Base-by-base conservation (phyloP, 2,329 filamentous ascomycete genomes). In the Epichloe sp. region DNA sequence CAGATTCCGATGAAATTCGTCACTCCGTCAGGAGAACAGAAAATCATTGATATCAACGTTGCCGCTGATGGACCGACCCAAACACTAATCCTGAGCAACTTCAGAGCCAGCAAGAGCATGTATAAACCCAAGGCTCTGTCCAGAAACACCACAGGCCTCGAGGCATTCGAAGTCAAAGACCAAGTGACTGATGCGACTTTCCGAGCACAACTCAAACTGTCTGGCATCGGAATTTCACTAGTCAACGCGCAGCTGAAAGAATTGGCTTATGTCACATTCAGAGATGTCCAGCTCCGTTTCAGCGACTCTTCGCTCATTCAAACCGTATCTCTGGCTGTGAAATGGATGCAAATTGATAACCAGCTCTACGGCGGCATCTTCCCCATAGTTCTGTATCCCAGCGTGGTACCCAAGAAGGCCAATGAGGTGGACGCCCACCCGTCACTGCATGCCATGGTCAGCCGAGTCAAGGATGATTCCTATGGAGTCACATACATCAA, bases 331-430 rank as follows among this genome's bases (percentile, higher is more conserved):
- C 74, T 93, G 48, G 87, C 88, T 0, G 85, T 97, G 64, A 97
- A 98, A 67, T 98, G 94, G 94, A 93, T 98, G 31, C 93, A 98
- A 68, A 87, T 98, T 59, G 93, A 98, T 68, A 98, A 98, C 60
- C 93, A 98, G 67, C 79, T 98, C 14, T 98, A 98, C 62, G 94
- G 94, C 31, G 93, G 94, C 26, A 90, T 98, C 59, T 98, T 98
- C 75, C 93, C 93, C 0, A 95, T 98, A 70, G 82, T 98, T 34
- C 75, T 98, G 52, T 98, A 98, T 65, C 93, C 93, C 5, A 96
- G 90, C 68, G 93, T 98, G 10, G 93, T 98, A 15, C 91, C 93
- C 0, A 97, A 97, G 76, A 93, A 89, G 57, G 89, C 88, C 37
- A 90, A 93, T 62, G 93, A 98, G 67, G 93, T 95, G 64, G 93